Evolutionary conservation across 228 moss, liverwort and hornwort species (phyloP).

Genomic region (Sphagnum magellanicum): DNA sequence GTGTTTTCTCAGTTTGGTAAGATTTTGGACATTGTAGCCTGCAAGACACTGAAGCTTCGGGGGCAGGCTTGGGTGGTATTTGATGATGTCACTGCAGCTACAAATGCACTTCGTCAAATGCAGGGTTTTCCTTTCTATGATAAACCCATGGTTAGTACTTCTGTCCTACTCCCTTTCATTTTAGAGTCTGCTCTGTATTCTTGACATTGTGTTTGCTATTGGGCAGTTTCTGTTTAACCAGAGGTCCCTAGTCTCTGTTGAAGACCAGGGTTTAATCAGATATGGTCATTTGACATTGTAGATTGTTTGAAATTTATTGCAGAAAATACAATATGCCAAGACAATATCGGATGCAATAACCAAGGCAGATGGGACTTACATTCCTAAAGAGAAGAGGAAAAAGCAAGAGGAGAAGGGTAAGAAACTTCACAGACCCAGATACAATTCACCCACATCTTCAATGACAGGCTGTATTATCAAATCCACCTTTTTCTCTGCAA

Average conservation of each 20-base stretch:
- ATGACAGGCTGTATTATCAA: too few species aligned
- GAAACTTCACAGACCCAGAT: neutral
- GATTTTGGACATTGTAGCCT: slow-evolving; percentile 90
- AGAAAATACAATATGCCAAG: slow-evolving; percentile 99
- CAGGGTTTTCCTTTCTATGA: slow-evolving; percentile 98
- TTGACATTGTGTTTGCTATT: neutral
- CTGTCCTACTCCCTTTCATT: neutral
- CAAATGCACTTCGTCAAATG: slow-evolving; percentile 98
- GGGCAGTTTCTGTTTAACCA: too few species aligned
- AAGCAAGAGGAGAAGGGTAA: slow-evolving; percentile 95
- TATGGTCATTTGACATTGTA: neutral
- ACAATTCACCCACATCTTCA: too few species aligned
- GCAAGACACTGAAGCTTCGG: slow-evolving; percentile 93
- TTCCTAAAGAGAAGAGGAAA: slow-evolving; percentile 94
- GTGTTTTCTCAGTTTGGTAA: slow-evolving; percentile 98
- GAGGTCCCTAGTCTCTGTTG: too few species aligned
- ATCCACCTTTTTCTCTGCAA: too few species aligned
- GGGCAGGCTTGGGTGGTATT: slow-evolving; percentile 99
- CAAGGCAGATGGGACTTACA: slow-evolving; percentile 90
- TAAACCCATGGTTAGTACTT: slow-evolving; percentile 80
- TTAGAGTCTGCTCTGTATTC: neutral
- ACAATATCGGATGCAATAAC: slow-evolving; percentile 86
- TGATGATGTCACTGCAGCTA: slow-evolving; percentile 93
- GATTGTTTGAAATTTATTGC: neutral
- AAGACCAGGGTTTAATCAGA: too few species aligned